Evolutionary conservation across 2,329 filamentous ascomycete species (phyloP).

Genomic region (Cryoendolithus antarcticus): DNA sequence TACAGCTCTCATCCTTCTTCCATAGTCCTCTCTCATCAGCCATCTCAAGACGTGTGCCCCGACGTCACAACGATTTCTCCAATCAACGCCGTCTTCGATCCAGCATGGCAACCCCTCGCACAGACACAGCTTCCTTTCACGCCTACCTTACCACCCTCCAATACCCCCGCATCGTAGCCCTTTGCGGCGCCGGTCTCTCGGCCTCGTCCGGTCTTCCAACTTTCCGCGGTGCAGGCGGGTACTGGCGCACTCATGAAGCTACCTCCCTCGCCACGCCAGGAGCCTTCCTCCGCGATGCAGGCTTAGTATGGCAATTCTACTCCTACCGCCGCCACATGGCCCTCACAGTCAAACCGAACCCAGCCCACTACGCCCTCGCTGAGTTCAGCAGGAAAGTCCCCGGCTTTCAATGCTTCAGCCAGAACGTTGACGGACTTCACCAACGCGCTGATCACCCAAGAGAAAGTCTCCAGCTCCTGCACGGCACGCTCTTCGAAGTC

Average conservation of each 20-base stretch:
- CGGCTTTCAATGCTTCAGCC: conserved; percentile 65
- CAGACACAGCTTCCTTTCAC: no score
- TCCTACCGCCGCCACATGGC: conserved; percentile 60
- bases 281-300: conserved; percentile 62
- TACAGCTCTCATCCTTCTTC: no score
- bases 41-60: no score
- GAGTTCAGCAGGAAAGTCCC: conserved; percentile 54
- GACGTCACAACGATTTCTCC: no score
- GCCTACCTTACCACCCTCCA: conserved; percentile 42
- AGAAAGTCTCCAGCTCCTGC: conserved; percentile 57
- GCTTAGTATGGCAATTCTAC: conserved; percentile 86
- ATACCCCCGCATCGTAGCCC: conserved; percentile 43
- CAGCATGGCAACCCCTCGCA: no score
- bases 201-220: conserved; percentile 58
- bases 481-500: conserved; percentile 72
- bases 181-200: conserved; percentile 49
- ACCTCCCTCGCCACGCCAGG: conserved; percentile 63
- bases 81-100: no score
- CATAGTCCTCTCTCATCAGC: no score
- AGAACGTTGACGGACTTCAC: conserved; percentile 81
- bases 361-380: conserved; percentile 66
- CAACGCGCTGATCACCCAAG: conserved; percentile 59
- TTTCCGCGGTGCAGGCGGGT: conserved; percentile 71
- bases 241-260: conserved; percentile 73
- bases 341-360: conserved; percentile 61